Conservation (phyloP, 805 yeast genomes). For the Tetrapisispora fleetii region DNA sequence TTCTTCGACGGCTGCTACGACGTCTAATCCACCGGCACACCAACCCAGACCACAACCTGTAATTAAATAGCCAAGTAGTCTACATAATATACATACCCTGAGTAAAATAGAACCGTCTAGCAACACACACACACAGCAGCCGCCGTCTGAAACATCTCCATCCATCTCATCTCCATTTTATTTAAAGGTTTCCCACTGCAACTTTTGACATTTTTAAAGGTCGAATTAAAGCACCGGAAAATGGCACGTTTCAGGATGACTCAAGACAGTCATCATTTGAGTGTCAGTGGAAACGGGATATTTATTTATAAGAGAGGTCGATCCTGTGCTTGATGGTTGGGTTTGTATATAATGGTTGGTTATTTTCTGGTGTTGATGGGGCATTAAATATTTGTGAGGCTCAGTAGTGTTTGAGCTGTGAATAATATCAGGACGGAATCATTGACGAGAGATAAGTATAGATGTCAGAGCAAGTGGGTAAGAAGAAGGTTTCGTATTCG, state of each 20-base stretch:
- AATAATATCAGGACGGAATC: too few relatives aligned
- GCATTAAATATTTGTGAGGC: too few relatives aligned
- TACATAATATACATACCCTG: too few relatives aligned
- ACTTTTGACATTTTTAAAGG: not conserved
- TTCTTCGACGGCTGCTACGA: conserved; percentile 42
- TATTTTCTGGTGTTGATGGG: too few relatives aligned
- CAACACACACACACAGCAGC: too few relatives aligned
- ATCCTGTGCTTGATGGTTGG: not conserved
- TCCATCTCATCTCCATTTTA: too few relatives aligned
- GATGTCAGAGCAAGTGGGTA: conserved; percentile 29
- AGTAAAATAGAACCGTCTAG: too few relatives aligned
- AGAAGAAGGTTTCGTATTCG: conserved; percentile 80
- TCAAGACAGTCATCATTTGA: not conserved
- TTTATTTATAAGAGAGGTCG: not conserved
- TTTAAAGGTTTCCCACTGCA: not conserved
- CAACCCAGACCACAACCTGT: too few relatives aligned
- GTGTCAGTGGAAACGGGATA: not conserved
- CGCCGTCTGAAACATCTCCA: too few relatives aligned
- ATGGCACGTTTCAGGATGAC: not conserved
- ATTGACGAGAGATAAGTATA: too few relatives aligned
- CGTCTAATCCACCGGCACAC: conserved; percentile 4
- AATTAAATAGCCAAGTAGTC: not conserved
- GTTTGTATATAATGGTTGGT: too few relatives aligned
- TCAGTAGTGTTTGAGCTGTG: too few relatives aligned
- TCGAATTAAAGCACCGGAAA: not conserved